Conservation (phyloP, 805 yeast genomes). For the Zygotorulaspora danielsina region DNA sequence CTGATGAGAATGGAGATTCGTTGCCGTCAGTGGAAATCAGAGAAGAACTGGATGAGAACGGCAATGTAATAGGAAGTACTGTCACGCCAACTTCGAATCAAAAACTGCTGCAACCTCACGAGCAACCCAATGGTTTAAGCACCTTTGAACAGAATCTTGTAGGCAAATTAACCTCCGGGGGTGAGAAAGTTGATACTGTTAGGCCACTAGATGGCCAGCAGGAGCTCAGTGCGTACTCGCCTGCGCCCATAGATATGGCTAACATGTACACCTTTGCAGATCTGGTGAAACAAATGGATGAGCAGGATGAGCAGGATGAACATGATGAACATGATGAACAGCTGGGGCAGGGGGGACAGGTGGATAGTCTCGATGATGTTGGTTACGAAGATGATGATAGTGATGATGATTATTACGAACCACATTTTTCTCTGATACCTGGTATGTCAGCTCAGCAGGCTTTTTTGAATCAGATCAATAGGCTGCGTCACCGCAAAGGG, state of each 20-base stretch:
- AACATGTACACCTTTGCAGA: conserved; percentile 35
- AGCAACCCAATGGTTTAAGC: conserved; percentile 33
- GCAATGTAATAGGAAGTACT: conserved; percentile 50
- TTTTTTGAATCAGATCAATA: conserved; percentile 28
- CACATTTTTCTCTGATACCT: conserved; percentile 22
- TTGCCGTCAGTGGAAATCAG: conserved; percentile 75
- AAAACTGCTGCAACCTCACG: conserved; percentile 14
- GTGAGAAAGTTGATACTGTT: neutral
- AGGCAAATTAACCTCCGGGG: conserved; percentile 11
- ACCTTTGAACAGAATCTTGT: conserved; percentile 17
- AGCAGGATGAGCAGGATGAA: conserved; percentile 30
- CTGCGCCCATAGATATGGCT: conserved; percentile 20
- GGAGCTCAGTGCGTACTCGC: conserved; percentile 3
- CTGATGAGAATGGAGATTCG: conserved; percentile 40
- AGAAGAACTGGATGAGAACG: conserved; percentile 84
- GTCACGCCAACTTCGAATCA: conserved; percentile 39
- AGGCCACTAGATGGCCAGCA: conserved; percentile 5
- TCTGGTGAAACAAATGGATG: conserved; percentile 32
- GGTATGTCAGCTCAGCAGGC: conserved; percentile 24
- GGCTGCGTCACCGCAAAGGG: conserved; percentile 14
- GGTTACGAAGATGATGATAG: conserved; percentile 22
- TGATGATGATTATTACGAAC: conserved; percentile 19
- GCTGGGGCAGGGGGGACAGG: conserved; percentile 25
- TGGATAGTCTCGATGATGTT: conserved; percentile 23
- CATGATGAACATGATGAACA: conserved; percentile 31